Evolutionary conservation across 768 basidiomycete species (phyloP).

Genomic region (Boletus reticulatus): DNA sequence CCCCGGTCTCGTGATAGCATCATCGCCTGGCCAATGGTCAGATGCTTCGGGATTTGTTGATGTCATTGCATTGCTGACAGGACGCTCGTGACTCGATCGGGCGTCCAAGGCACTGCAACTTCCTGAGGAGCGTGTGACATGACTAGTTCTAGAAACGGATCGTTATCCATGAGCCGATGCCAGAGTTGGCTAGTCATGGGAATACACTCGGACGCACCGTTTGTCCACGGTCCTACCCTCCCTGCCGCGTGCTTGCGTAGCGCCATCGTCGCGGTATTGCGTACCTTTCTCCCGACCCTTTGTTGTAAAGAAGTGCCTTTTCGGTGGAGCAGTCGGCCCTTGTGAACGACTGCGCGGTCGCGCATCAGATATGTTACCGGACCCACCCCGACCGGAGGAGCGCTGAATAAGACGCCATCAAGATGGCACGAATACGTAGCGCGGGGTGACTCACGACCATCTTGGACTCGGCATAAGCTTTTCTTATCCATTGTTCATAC

Average conservation of each 20-base stretch:
- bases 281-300: conserved; percentile 11
- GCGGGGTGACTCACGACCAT: conserved; percentile 15
- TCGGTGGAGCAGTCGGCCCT: neutral
- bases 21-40: conserved; percentile 1
- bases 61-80: neutral
- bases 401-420: conserved; percentile 8
- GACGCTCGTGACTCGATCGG: neutral
- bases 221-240: neutral
- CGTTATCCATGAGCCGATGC: neutral
- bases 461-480: conserved; percentile 13
- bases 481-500: conserved; percentile 18
- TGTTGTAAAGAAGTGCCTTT: conserved; percentile 7
- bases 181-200: neutral
- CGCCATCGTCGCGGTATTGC: neutral
- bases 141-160: conserved; percentile 6
- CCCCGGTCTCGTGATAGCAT: neutral
- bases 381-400: conserved; percentile 28
- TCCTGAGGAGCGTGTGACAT: conserved; percentile 11
- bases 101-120: neutral
- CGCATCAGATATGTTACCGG: conserved; percentile 22
- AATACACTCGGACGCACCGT: neutral
- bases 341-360: conserved; percentile 10
- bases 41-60: conserved; percentile 2
- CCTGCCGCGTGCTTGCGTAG: neutral
- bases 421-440: neutral